Conservation (phyloP, 2,329 filamentous ascomycete genomes). For the Xylaria digitata region DNA sequence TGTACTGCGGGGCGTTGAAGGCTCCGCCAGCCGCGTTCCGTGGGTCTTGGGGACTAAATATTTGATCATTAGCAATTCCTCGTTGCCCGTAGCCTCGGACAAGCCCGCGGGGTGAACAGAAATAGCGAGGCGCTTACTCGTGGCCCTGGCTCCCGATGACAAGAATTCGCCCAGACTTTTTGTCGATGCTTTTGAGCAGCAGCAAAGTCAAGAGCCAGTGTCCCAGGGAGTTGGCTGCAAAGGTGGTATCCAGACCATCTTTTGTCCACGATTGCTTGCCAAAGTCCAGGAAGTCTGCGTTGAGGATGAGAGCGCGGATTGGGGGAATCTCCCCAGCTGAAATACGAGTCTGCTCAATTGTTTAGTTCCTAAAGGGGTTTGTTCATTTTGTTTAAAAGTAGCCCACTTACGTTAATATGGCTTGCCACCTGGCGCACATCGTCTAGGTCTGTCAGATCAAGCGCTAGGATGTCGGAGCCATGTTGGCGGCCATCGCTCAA, state of each 20-base stretch:
- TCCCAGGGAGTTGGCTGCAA: conserved; percentile 43
- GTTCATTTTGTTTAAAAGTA: no score
- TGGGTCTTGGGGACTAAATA: conserved; percentile 29
- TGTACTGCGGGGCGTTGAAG: conserved; percentile 32
- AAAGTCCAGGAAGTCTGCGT: conserved; percentile 47
- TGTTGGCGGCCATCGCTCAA: no score
- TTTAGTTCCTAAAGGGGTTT: no score
- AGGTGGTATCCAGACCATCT: conserved; percentile 43
- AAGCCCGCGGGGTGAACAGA: no score
- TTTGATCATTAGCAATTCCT: no score
- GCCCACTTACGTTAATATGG: no score
- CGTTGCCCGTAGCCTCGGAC: no score
- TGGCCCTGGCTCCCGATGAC: conserved; percentile 44
- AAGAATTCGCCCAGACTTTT: conserved; percentile 38
- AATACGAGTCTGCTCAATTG: conserved; percentile 27
- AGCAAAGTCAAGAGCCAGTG: conserved; percentile 45
- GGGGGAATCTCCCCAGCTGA: conserved; percentile 49
- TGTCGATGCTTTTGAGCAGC: conserved; percentile 44
- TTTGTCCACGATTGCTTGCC: conserved; percentile 37
- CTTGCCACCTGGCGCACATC: background rate
- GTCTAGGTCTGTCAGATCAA: background rate
- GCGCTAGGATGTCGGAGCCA: no score
- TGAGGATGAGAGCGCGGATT: conserved; percentile 55
- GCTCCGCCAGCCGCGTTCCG: conserved; percentile 15
- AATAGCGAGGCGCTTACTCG: conserved; percentile 46